Evolutionary conservation across 345 rosid genomes (phyloP).

Genomic region (Aegle marmelos): DNA sequence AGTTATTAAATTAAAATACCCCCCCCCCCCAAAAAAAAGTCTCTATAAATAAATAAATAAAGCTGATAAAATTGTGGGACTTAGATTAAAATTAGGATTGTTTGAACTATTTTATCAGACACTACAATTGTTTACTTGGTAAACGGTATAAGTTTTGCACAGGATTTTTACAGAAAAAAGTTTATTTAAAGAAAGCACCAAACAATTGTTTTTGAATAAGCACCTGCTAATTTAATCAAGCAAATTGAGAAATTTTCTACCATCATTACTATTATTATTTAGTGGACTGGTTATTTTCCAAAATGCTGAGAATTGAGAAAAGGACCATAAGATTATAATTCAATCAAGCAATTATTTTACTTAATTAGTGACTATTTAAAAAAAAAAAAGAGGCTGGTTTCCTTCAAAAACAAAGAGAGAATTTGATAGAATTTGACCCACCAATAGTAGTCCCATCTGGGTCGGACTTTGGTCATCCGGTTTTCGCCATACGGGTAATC

Average conservation of each 20-base stretch:
- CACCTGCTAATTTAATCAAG: not conserved
- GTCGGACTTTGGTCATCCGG: constrained; percentile 70
- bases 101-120: too few relatives aligned
- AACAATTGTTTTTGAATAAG: not conserved
- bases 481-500: constrained; percentile 58
- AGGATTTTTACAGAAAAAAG: not conserved
- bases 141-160: not conserved
- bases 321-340: not conserved
- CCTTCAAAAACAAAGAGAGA: not conserved
- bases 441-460: constrained; percentile 81
- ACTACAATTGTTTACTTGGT: too few relatives aligned
- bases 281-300: too few relatives aligned
- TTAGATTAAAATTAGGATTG: not conserved
- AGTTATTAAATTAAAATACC: too few relatives aligned
- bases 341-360: not conserved
- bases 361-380: not conserved
- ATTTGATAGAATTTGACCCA: constrained; percentile 20
- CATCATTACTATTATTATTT: too few relatives aligned
- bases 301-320: not conserved
- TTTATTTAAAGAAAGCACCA: too few relatives aligned
- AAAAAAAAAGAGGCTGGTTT: not conserved
- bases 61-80: not conserved
- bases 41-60: too few relatives aligned
- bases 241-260: too few relatives aligned
- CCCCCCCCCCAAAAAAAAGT: not conserved